Base-by-base conservation (phyloP, 2,329 filamentous ascomycete genomes). In the Botrytis hyacinthi region DNA sequence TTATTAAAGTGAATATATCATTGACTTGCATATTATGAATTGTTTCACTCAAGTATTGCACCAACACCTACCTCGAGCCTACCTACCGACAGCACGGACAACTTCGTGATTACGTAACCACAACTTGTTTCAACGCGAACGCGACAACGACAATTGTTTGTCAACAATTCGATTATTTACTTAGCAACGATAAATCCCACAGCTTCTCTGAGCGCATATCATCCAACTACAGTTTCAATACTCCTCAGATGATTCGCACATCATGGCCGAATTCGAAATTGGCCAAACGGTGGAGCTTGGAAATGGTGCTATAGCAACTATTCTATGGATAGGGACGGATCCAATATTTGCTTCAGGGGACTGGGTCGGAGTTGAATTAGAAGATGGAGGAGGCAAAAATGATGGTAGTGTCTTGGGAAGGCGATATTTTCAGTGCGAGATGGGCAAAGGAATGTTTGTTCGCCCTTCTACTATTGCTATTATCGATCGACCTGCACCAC, bases 361-460 rank as follows among this genome's bases (percentile, higher is more conserved):
- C 75, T 98, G 95, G 94, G 86, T 98, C 74, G 95, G 95, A 76
- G 89, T 98, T 74, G 95, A 97, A 84, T 88, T 98, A 73, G 90
- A 94, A 70, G 92, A 93, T 65, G 86, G 91, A 71, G 89, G 88
- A 32, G 95, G 96, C 46, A 98, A 98, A 85, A 98, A 98, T 79
- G 94, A 98, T 86, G 95, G 95, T 76, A 92, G 92, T 72, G 93
- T 98, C 65, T 89, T 95, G 82, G 95, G 94, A 75, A 89, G 93
- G 80, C 87, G 93, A 32, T 98, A 98, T 81, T 98, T 97, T 79
- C 90, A 95, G 68, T 98, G 95, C 83, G 87, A 81, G 83, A 91
- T 88, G 89, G 93, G 86, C 59, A 86, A 86, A 76, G 90, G 90
- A 80, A 96, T 99, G 89, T 98, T 99, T 80, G 88, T 98, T 72